phyloP scores from a whole-genome alignment of 1,284 basidiomycete species.

The Singerocomus inundabilis region DNA sequence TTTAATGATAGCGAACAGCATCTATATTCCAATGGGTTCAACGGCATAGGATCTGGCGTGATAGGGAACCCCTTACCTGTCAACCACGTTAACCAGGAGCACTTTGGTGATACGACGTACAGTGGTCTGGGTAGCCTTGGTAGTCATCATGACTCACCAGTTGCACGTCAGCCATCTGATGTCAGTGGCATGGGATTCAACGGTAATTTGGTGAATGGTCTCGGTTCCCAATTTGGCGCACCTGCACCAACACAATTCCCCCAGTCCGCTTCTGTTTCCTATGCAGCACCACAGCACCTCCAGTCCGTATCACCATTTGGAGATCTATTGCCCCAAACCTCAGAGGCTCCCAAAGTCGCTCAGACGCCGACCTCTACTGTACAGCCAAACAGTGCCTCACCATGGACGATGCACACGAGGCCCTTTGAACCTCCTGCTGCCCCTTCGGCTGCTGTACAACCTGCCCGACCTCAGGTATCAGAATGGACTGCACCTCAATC shows the following conservation, averaged over 20 bases:
- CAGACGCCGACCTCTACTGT: conserved; percentile 27
- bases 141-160: conserved; percentile 24
- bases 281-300: conserved; percentile 22
- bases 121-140: conserved; percentile 21
- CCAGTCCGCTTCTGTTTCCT: conserved; percentile 32
- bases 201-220: conserved; percentile 17
- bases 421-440: conserved; percentile 28
- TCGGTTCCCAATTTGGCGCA: conserved; percentile 23
- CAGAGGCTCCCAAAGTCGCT: conserved; percentile 17
- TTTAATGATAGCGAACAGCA: conserved; percentile 26
- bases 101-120: conserved; percentile 26
- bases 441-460: conserved; percentile 22
- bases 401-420: conserved; percentile 23
- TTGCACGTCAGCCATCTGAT: conserved; percentile 24
- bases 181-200: conserved; percentile 25
- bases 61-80: conserved; percentile 21
- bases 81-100: conserved; percentile 29
- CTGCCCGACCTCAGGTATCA: conserved; percentile 18
- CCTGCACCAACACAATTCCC: conserved; percentile 17
- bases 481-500: conserved; percentile 36
- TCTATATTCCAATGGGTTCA: conserved; percentile 29
- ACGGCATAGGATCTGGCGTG: conserved; percentile 18
- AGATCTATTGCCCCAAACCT: conserved; percentile 21
- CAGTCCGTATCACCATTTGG: conserved; percentile 24
- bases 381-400: conserved; percentile 23